These are phyloP conservation scores for Nepenthes mirabilis DNA, from an alignment of 148 eudicot genomes.

Conservation along the genomic window DNA sequence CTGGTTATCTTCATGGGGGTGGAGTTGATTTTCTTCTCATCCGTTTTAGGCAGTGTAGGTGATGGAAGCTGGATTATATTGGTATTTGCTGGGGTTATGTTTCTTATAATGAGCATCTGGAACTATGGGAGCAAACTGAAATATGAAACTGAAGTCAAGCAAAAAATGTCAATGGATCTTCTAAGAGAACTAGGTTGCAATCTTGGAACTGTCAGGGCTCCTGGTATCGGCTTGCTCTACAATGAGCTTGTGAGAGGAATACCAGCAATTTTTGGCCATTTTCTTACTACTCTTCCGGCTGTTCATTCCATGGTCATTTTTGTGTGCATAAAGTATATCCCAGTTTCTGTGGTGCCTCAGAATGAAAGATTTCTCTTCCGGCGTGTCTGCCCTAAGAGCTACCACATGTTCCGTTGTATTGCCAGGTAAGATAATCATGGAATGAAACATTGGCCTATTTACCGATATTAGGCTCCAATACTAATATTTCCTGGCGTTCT, in stretches of 20 bases:
- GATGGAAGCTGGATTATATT: slow-evolving; percentile 99
- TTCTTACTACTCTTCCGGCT: slow-evolving; percentile 87
- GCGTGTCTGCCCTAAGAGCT: slow-evolving; percentile 81
- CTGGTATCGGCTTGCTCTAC: slow-evolving; percentile 95
- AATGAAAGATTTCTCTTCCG: slow-evolving; percentile 89
- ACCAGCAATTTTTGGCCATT: slow-evolving; percentile 95
- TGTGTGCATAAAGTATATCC: slow-evolving; percentile 91
- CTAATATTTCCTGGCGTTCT: too few species aligned
- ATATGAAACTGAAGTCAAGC: slow-evolving; percentile 85
- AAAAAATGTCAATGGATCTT: slow-evolving; percentile 84
- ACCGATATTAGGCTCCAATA: too few species aligned
- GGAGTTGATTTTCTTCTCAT: slow-evolving; percentile 83
- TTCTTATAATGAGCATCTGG: slow-evolving; percentile 82
- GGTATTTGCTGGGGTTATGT: slow-evolving; percentile 62
- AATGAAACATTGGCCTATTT: too few species aligned
- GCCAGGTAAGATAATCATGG: slow-evolving; percentile 43
- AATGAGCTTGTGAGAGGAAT: slow-evolving; percentile 88
- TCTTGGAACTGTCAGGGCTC: slow-evolving; percentile 92
- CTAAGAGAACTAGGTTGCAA: slow-evolving; percentile 77
- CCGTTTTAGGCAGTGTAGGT: slow-evolving; percentile 63
- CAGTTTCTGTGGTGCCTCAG: slow-evolving; percentile 83
- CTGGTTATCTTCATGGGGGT: slow-evolving; percentile 63
- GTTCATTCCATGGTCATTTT: slow-evolving; percentile 94
- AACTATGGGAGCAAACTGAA: slow-evolving; percentile 92
- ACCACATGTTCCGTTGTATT: slow-evolving; percentile 95